These are phyloP conservation scores for Calonectria naviculata DNA, from an alignment of 2,329 filamentous ascomycete genomes.

Conservation along the genomic window DNA sequence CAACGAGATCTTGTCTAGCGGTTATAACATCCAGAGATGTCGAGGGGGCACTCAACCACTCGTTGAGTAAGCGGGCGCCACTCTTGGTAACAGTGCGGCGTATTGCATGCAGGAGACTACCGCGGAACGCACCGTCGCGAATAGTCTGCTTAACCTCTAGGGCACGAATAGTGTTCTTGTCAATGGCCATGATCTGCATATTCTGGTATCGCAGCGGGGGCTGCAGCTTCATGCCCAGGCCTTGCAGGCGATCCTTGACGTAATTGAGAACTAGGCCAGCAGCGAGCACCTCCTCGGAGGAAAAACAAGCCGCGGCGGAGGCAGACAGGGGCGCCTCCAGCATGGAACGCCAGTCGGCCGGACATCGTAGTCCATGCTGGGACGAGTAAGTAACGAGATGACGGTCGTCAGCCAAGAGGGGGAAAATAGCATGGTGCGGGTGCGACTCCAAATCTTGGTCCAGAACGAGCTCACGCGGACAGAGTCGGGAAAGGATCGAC, in stretches of 20 bases:
- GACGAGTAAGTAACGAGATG: slow-evolving; percentile 80
- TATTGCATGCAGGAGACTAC: slow-evolving; percentile 90
- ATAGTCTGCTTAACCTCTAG: slow-evolving; percentile 91
- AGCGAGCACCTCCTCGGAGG: slow-evolving; percentile 76
- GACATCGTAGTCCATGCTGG: slow-evolving; percentile 54
- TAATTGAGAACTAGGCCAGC: slow-evolving; percentile 88
- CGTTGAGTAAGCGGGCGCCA: slow-evolving; percentile 84
- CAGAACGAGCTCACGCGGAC: slow-evolving; percentile 86
- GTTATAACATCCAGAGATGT: slow-evolving; percentile 86
- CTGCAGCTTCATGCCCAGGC: slow-evolving; percentile 83
- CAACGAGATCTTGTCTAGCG: slow-evolving; percentile 83
- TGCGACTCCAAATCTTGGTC: slow-evolving; percentile 70
- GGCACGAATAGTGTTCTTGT: slow-evolving; percentile 89
- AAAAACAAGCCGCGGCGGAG: slow-evolving; percentile 67
- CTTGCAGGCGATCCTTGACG: slow-evolving; percentile 81
- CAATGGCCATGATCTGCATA: slow-evolving; percentile 87
- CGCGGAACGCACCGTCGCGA: slow-evolving; percentile 80
- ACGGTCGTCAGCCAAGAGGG: slow-evolving; percentile 79
- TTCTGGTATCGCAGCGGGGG: slow-evolving; percentile 80
- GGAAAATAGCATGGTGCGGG: slow-evolving; percentile 71
- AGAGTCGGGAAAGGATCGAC: slow-evolving; percentile 85
- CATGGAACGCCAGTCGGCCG: slow-evolving; percentile 79
- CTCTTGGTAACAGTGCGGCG: slow-evolving; percentile 92
- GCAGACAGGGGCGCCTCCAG: slow-evolving; percentile 77
- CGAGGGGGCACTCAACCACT: slow-evolving; percentile 90